These are phyloP conservation scores for Pestalotiopsis sp. DNA, from an alignment of 2,329 filamentous ascomycete species.

Conservation along the genomic window DNA sequence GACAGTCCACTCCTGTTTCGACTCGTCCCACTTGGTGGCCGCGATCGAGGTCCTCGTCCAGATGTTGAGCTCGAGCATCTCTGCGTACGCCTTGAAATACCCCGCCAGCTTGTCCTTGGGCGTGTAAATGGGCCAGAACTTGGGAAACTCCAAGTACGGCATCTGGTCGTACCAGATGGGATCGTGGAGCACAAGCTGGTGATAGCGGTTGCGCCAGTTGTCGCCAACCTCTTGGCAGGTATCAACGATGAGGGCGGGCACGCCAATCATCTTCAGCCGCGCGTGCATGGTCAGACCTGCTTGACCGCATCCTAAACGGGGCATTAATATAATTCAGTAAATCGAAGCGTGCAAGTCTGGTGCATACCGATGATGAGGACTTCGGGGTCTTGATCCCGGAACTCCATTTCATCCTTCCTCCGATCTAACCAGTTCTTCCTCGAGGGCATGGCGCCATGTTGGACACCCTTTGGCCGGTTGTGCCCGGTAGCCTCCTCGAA, in stretches of 20 bases:
- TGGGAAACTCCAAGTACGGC: slow-evolving; percentile 62
- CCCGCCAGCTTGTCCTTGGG: slow-evolving; percentile 68
- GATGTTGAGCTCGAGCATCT: slow-evolving; percentile 62
- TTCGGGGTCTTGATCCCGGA: slow-evolving; percentile 45
- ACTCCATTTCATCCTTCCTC: slow-evolving; percentile 46
- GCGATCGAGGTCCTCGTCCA: slow-evolving; percentile 55
- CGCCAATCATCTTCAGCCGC: slow-evolving; percentile 54
- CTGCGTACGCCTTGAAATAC: slow-evolving; percentile 64
- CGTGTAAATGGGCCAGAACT: slow-evolving; percentile 65
- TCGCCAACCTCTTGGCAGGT: slow-evolving; percentile 53
- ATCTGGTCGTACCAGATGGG: slow-evolving; percentile 60
- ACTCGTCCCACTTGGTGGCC: slow-evolving; percentile 35
- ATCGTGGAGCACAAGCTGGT: slow-evolving; percentile 60
- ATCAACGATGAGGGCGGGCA: slow-evolving; percentile 54
- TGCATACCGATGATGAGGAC: slow-evolving; percentile 54
- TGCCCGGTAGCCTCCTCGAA: slow-evolving; percentile 41
- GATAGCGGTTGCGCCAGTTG: slow-evolving; percentile 61
- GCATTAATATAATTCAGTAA: neutral
- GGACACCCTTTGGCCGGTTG: slow-evolving; percentile 46
- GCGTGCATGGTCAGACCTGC: slow-evolving; percentile 52
- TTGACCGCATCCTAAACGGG: slow-evolving; percentile 49
- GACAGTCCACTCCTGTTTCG: slow-evolving; percentile 48
- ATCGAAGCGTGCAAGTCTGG: neutral
- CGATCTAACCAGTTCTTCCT: slow-evolving; percentile 55
- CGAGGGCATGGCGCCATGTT: slow-evolving; percentile 44